Conservation (phyloP, 2,329 filamentous ascomycete genomes). For the Pseudogymnoascus sp. region DNA sequence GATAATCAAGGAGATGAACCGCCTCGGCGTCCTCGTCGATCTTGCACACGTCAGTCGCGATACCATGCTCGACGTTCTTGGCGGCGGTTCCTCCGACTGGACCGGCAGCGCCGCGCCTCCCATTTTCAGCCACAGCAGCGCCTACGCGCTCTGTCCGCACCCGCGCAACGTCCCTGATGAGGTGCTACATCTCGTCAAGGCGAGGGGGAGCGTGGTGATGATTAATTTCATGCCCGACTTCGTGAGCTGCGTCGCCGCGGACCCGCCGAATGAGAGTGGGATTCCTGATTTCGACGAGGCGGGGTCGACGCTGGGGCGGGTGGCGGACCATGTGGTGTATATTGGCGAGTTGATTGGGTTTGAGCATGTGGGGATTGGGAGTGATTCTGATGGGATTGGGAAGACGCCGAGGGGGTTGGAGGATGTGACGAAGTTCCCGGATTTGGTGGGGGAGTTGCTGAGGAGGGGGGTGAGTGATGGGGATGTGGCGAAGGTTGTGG, state of each 20-base stretch:
- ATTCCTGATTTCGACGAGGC: slow-evolving; percentile 60
- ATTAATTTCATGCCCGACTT: slow-evolving; percentile 83
- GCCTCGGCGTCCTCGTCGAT: slow-evolving; percentile 90
- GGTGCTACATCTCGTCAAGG: slow-evolving; percentile 68
- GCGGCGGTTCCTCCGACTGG: slow-evolving; percentile 52
- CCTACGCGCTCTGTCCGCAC: slow-evolving; percentile 73
- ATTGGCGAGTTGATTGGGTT: slow-evolving; percentile 80
- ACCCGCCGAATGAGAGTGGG: slow-evolving; percentile 50
- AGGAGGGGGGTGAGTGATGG: slow-evolving; percentile 64
- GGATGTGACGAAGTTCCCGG: slow-evolving; percentile 77
- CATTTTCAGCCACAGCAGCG: slow-evolving; percentile 85
- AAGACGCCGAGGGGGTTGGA: slow-evolving; percentile 66
- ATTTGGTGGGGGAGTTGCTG: slow-evolving; percentile 68
- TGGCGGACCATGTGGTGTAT: slow-evolving; percentile 72
- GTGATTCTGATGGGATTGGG: slow-evolving; percentile 77
- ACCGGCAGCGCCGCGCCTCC: slow-evolving; percentile 69
- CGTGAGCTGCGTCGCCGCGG: slow-evolving; percentile 57
- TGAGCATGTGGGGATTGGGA: slow-evolving; percentile 80
- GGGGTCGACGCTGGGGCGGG: slow-evolving; percentile 68
- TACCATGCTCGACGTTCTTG: slow-evolving; percentile 79
- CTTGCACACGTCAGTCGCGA: slow-evolving; percentile 71
- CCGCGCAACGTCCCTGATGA: slow-evolving; percentile 86
- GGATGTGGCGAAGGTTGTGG: slow-evolving; percentile 68
- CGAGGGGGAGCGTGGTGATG: slow-evolving; percentile 73
- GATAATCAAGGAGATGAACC: slow-evolving; percentile 84